Evolutionary conservation across 2,329 filamentous ascomycete genomes (phyloP).

Genomic region (Periconia sp.): DNA sequence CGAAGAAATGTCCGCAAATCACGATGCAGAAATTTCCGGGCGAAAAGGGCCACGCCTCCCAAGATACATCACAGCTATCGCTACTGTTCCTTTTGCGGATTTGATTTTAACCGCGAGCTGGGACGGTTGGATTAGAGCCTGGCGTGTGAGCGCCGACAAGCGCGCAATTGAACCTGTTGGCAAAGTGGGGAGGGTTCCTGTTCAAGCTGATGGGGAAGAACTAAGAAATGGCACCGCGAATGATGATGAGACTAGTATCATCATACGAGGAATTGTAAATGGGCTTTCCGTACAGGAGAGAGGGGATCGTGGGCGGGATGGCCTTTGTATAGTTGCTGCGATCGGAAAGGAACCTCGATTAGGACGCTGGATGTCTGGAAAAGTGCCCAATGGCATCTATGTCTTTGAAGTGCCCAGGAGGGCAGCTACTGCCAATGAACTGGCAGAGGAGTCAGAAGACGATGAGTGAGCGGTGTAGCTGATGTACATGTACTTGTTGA

Average conservation of each 20-base stretch:
- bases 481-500: background rate
- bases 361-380: conserved; percentile 73
- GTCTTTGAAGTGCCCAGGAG: conserved; percentile 75
- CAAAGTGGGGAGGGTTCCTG: conserved; percentile 55
- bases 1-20: conserved; percentile 67
- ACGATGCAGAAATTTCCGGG: conserved; percentile 57
- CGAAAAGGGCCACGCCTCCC: conserved; percentile 61
- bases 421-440: conserved; percentile 27
- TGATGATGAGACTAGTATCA: conserved; percentile 20
- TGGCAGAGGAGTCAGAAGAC: conserved; percentile 7
- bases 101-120: conserved; percentile 89
- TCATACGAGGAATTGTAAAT: conserved; percentile 78
- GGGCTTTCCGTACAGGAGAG: conserved; percentile 85
- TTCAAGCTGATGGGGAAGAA: conserved; percentile 14
- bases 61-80: conserved; percentile 86
- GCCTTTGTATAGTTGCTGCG: conserved; percentile 81
- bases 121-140: conserved; percentile 85
- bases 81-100: conserved; percentile 86
- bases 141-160: conserved; percentile 76
- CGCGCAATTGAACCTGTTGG: conserved; percentile 73
- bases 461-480: conserved; percentile 1
- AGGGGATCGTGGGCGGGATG: conserved; percentile 71
- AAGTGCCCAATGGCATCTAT: conserved; percentile 78
- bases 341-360: conserved; percentile 84
- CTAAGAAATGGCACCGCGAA: conserved; percentile 9